Conservation (phyloP, 2,329 filamentous ascomycete genomes). For the Mycosphaerella sp. region DNA sequence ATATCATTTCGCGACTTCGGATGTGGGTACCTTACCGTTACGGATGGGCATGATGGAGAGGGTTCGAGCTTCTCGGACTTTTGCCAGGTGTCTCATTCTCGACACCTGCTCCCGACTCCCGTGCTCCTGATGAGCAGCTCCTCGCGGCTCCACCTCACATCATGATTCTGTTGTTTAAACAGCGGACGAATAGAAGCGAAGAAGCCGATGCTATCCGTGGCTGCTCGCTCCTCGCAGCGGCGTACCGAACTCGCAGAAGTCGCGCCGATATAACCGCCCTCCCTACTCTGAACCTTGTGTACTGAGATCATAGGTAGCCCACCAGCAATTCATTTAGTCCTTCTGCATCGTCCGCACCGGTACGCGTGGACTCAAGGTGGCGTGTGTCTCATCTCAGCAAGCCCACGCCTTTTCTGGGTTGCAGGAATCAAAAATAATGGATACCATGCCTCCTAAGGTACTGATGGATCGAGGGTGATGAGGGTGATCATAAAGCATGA, state of each 20-base stretch:
- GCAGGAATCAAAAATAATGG: background rate
- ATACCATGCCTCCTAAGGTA: background rate
- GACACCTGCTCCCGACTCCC: background rate
- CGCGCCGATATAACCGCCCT: background rate
- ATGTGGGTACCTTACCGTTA: background rate
- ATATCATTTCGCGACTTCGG: conserved; percentile 3
- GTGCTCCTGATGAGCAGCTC: too few relatives aligned
- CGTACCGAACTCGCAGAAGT: background rate
- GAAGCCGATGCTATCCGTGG: conserved; percentile 5
- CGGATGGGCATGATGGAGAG: conserved; percentile 3
- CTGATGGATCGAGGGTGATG: conserved; percentile 4
- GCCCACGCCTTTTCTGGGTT: background rate
- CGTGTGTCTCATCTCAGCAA: conserved; percentile 4
- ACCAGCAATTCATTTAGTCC: background rate
- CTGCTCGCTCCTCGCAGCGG: background rate
- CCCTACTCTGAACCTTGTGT: background rate
- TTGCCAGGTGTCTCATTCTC: background rate
- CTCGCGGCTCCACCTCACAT: background rate
- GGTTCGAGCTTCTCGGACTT: background rate
- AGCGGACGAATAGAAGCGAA: too few relatives aligned
- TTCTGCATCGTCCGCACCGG: conserved; percentile 2
- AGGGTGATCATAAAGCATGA: conserved; percentile 5
- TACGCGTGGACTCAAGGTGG: conserved; percentile 3
- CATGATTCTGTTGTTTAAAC: too few relatives aligned
- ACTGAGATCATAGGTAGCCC: background rate